Base-by-base conservation (phyloP, 1,284 basidiomycete species). In the Tausonia pullulans region DNA sequence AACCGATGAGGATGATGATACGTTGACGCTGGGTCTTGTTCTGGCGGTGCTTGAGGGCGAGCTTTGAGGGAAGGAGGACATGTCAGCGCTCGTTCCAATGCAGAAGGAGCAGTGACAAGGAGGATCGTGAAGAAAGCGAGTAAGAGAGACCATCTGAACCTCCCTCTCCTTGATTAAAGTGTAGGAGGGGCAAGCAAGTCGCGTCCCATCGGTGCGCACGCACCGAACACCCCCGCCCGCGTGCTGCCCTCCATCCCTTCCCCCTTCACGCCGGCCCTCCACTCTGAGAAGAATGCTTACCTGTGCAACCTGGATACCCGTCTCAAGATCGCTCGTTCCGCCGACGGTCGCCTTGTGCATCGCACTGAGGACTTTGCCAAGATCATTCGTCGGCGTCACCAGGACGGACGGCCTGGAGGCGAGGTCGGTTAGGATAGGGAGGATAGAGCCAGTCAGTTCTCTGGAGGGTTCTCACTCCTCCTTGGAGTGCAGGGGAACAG, bases 21-120 rank as follows among this genome's bases (percentile, higher is more conserved):
- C 95, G 84, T 73, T 98, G 95, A 43, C 93, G 86, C 61, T 96
- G 87, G 73, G 93, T 96, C 83, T 98, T 98, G 82, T 98, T 97
- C 78, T 95, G 91, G 67, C 96, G 82, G 75, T 99, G 95, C 77
- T 98, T 99, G 67, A 99, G 82, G 0, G 96, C 94, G 57, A 98
- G 86, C 74, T 74, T 66, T 6, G 45, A 67, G 41, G 54, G 54
- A 11, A 41, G 41, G 4, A 6, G 51, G 4, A 27, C 4, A 39
- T 4, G 51, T 14, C 8, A 53, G 51, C 11, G 16, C 16, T 27
- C 27, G 13, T n/a, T 27, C 3, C 52, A 39, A 1, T 7, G 16
- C 4, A 3, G 40, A 39, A 16, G 8, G 5, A 8, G 53, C 11
- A 5, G 8, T 39, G 5, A n/a, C 5, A 59, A 27, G 16, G 41